Evolutionary conservation across 768 basidiomycete genomes (phyloP).

Genomic region (Pholiota microspora): DNA sequence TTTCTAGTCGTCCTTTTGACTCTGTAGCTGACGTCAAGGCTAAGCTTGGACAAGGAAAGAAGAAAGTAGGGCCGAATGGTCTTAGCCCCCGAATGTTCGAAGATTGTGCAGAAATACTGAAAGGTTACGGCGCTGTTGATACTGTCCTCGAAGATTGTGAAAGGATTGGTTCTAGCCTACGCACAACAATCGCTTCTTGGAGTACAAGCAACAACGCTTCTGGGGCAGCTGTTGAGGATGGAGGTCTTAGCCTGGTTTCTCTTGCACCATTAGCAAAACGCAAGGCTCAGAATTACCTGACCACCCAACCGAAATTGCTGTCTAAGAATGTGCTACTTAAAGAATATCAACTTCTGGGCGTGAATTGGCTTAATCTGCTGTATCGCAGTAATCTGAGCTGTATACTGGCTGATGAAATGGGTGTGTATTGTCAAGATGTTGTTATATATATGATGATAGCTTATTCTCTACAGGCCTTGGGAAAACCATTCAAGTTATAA

Average conservation of each 20-base stretch:
- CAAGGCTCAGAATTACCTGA: slow-evolving; percentile 63
- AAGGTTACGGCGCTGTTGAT: slow-evolving; percentile 87
- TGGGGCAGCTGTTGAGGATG: slow-evolving; percentile 49
- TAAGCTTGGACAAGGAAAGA: slow-evolving; percentile 84
- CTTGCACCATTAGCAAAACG: slow-evolving; percentile 39
- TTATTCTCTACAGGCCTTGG: slow-evolving; percentile 69
- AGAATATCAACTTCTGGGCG: slow-evolving; percentile 95
- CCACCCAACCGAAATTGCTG: slow-evolving; percentile 69
- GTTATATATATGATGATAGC: neutral
- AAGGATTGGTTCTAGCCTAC: slow-evolving; percentile 73
- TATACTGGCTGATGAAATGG: slow-evolving; percentile 99
- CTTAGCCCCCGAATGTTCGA: slow-evolving; percentile 90
- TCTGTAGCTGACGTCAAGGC: slow-evolving; percentile 69
- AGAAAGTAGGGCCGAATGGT: slow-evolving; percentile 78
- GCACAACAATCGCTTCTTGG: slow-evolving; percentile 80
- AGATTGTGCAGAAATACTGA: slow-evolving; percentile 81
- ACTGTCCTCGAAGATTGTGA: slow-evolving; percentile 87
- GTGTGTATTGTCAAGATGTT: slow-evolving; percentile 41
- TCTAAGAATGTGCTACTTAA: slow-evolving; percentile 75
- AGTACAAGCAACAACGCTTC: slow-evolving; percentile 36
- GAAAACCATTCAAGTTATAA: slow-evolving; percentile 98
- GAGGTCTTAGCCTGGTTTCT: slow-evolving; percentile 56
- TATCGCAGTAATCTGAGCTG: slow-evolving; percentile 82
- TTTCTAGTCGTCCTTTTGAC: slow-evolving; percentile 77
- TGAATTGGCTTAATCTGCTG: slow-evolving; percentile 94